A percentile compares a stretch with the other conserved stretches of the same genome.
Conservation (phyloP, 164 flowering plant species). For the Echeveria elegans region DNA sequence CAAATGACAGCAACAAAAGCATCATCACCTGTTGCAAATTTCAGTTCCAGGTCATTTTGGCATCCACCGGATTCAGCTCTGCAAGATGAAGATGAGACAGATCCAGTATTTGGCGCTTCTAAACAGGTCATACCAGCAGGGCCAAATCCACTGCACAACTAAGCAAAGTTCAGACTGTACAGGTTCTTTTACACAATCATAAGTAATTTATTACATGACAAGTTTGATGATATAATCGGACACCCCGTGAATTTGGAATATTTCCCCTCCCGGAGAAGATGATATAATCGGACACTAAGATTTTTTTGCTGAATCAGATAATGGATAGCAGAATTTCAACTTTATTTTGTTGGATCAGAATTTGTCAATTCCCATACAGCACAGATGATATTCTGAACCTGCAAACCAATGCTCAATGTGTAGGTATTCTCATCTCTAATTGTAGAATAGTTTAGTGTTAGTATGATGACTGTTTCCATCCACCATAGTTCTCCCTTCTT, state of each 20-base stretch:
- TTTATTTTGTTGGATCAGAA: not conserved
- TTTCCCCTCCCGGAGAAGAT: not conserved
- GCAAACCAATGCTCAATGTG: not conserved
- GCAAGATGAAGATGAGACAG: not conserved
- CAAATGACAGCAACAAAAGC: not conserved
- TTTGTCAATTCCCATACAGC: not conserved
- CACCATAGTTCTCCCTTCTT: conserved; percentile 30
- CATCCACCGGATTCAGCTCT: not conserved
- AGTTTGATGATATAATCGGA: not conserved
- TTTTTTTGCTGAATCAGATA: not conserved
- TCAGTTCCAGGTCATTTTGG: not conserved
- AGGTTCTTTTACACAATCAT: not conserved
- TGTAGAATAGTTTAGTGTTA: not conserved
- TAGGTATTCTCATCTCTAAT: not conserved
- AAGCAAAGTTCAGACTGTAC: not conserved
- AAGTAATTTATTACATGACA: not conserved
- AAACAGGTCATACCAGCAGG: not conserved
- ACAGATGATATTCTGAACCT: not conserved
- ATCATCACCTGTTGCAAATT: not conserved
- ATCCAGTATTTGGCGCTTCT: not conserved
- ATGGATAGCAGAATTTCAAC: not conserved
- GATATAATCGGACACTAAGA: not conserved
- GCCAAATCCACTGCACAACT: conserved; percentile 1
- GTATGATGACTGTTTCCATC: conserved; percentile 41
- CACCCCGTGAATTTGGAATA: not conserved